Percentiles rank a stretch among this genome's conserved stretches.
phyloP scores from a whole-genome alignment of 2,329 filamentous ascomycete genomes.

The Tolypocladium amazonense region DNA sequence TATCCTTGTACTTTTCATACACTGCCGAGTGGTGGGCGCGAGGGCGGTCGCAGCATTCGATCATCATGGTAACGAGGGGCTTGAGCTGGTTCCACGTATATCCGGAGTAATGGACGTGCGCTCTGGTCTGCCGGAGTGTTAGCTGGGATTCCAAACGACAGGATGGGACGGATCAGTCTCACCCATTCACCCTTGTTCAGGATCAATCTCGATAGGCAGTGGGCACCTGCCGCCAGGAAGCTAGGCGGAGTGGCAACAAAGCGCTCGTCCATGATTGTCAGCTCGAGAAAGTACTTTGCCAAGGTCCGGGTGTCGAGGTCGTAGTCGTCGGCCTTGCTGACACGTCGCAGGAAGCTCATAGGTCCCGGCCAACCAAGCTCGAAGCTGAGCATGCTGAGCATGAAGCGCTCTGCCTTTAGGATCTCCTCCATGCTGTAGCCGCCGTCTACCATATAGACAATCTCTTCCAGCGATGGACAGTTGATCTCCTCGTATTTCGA shows the following conservation, averaged over 20 bases:
- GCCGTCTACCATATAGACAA: constrained; percentile 95
- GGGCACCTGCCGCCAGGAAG: constrained; percentile 81
- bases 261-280: constrained; percentile 95
- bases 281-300: constrained; percentile 94
- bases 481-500: constrained; percentile 99
- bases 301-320: constrained; percentile 90
- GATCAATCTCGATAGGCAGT: constrained; percentile 83
- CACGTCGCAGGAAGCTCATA: constrained; percentile 93
- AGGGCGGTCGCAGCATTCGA: constrained; percentile 80
- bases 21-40: constrained; percentile 75
- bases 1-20: constrained; percentile 85
- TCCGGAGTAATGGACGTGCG: constrained; percentile 85
- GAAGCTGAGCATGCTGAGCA: constrained; percentile 93
- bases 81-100: constrained; percentile 83
- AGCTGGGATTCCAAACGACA: background rate
- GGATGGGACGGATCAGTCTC: constrained; percentile 24
- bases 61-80: constrained; percentile 63
- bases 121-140: constrained; percentile 47
- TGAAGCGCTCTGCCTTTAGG: constrained; percentile 93
- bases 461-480: constrained; percentile 87
- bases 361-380: constrained; percentile 97
- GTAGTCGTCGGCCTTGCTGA: constrained; percentile 98
- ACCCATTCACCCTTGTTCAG: constrained; percentile 91
- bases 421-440: constrained; percentile 88
- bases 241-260: constrained; percentile 88